Evolutionary conservation across 2,329 filamentous ascomycete species (phyloP), one percentile per base, ranked within the genome.

Genomic region (Aureobasidium leucospermi): DNA sequence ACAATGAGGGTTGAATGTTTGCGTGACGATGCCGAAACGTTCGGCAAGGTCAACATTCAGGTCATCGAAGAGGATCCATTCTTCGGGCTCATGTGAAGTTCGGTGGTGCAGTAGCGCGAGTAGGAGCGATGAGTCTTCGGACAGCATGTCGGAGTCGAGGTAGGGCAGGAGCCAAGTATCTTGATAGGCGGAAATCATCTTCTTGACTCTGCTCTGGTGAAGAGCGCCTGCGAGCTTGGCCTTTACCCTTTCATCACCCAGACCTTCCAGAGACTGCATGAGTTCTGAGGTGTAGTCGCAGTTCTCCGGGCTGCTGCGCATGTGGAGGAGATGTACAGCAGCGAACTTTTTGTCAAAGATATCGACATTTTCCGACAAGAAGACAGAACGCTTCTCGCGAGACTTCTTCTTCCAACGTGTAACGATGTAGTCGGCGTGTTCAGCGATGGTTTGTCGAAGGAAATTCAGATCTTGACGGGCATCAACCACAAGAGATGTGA

Each of bases 51-150:
- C 19, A 0, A 62, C 23, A 43, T 64, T 60, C 45, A 62, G 60
- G 34, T 34, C 32, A 46, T 67, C 63, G 29, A 62, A 64, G 7
- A 47, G 4, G 1, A 62, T 42, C 65, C 65, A 66, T 1, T 62
- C 39, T 3, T 49, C 36, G 1, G 63, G 59, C 7, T 39, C 16
- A 4, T 11, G 51, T 1, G 41, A 11, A 4, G 63, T 62, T 8
- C 64, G 62, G 28, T 63, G 29, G 41, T 62, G 60, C 10, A 67
- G 34, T 3, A 67, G 48, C 1, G 58, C 58, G 1, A 67, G 55
- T 1, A 67, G 32, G 10, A 52, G 32, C 3, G 13, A 36, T 9
- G 49, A 16, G 23, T 59, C 59, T 15, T 64, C 31, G 31, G 60
- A 57, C 6, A 67, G 16, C 15, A 51, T 58, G 4, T 60, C 56